Evolutionary conservation across 2,329 filamentous ascomycete species (phyloP).

Genomic region (Trichoderma asperellum): DNA sequence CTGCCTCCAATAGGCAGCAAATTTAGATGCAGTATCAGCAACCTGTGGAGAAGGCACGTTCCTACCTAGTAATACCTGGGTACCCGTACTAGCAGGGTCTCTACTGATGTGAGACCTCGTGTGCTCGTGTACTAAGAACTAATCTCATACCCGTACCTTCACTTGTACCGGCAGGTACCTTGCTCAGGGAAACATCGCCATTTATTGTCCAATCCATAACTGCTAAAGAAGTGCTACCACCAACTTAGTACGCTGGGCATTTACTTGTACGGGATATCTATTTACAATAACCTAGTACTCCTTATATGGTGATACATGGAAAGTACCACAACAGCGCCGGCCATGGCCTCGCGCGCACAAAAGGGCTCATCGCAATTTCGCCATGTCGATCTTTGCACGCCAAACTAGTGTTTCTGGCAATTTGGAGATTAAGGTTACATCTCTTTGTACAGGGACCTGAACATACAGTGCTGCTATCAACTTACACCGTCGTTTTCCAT

Average conservation of each 20-base stretch:
- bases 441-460: not conserved
- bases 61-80: too few species aligned
- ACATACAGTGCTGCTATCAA: not conserved
- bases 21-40: not conserved
- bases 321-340: not conserved
- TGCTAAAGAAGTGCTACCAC: not conserved
- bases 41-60: not conserved
- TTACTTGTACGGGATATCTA: not conserved
- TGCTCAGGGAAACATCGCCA: not conserved
- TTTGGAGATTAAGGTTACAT: constrained; percentile 3
- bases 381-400: constrained; percentile 14
- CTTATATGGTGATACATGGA: not conserved
- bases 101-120: too few species aligned
- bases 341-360: constrained; percentile 14
- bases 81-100: not conserved
- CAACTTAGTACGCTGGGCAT: not conserved
- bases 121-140: not conserved
- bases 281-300: not conserved
- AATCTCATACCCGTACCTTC: not conserved
- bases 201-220: not conserved
- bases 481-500: not conserved
- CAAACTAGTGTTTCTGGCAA: constrained; percentile 12
- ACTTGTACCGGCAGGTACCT: not conserved
- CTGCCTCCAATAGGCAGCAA: not conserved
- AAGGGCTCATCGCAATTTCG: constrained; percentile 24